These are phyloP conservation scores for Phanerodontia chrysosporium DNA, from an alignment of 768 basidiomycete genomes.

Conservation along the genomic window DNA sequence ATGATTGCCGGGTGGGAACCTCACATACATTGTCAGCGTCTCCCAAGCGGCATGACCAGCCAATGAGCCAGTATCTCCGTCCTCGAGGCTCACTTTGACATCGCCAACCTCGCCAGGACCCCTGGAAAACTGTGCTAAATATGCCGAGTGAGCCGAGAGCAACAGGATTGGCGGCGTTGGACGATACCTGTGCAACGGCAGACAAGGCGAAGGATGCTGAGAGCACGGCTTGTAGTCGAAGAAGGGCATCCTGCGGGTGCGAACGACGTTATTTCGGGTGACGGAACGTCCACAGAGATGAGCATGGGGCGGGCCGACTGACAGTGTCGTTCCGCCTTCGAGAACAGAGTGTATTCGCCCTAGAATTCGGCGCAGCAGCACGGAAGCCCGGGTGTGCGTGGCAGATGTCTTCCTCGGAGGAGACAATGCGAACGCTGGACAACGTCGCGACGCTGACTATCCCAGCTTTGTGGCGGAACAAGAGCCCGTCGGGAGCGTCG, in stretches of 20 bases:
- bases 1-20: slow-evolving; percentile 8
- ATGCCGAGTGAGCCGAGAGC: background rate
- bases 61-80: slow-evolving; percentile 1
- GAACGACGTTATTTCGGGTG: background rate
- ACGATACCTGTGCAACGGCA: background rate
- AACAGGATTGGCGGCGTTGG: background rate
- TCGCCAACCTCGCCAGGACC: background rate
- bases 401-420: background rate
- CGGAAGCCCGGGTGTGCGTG: background rate
- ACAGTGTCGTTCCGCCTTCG: background rate
- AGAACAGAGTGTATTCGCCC: background rate
- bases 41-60: slow-evolving; percentile 7
- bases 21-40: background rate
- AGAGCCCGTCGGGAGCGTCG: background rate
- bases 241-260: background rate
- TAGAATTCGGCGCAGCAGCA: background rate
- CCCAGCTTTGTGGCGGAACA: background rate
- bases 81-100: slow-evolving; percentile 6
- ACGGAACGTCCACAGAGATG: background rate
- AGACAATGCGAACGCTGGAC: background rate
- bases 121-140: background rate
- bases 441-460: background rate
- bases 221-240: background rate
- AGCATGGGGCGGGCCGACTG: background rate
- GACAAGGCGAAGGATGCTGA: background rate